Evolutionary conservation across 768 basidiomycete genomes (phyloP), one percentile per base, ranked within the genome.

Genomic region (Pleurotus platypus): DNA sequence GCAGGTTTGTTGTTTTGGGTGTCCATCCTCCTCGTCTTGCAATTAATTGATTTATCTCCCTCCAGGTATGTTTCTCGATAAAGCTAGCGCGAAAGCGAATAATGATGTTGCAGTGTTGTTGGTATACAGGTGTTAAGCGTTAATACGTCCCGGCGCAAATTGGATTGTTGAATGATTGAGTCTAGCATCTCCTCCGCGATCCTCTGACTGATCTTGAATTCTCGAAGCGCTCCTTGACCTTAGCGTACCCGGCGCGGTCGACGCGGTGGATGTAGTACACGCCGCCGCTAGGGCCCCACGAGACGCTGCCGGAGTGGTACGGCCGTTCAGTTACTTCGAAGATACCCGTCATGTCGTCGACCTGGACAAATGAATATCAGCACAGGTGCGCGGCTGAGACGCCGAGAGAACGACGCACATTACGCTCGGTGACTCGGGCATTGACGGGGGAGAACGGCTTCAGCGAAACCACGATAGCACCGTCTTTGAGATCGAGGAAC

Each of bases 401-500:
- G 11, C 42, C 48, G 24, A 16, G 47, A 20, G 43, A 26, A 26
- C 37, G 47, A 67, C 86, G 55, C 62, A 90, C 88, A 62, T 94
- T 96, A 46, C 90, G 87, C 63, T 93, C 87, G 0, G 90, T 92
- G 57, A 97, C 76, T 38, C 90, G 84, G 43, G 86, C 88, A 62
- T 87, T 80, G 37, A 80, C 63, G 0, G 84, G 82, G 30, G 87
- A 81, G 60, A 92, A 97, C 1, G 94, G 92, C 58, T 88, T 85
- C 15, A 99, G 74, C 16, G 92, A 94, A 38, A 98, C 83, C 47
- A 99, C 90, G 48, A 86, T 86, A 0, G 94, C 93, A 16, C 92
- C 92, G 58, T 96, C 92, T 66, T 94, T 97, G 58, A 98, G 75
- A 66, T 99, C 97, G 55, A 99, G 76, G 72, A 98, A 98, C 65